Percentiles rank a stretch among this genome's conserved stretches.
phyloP scores from a whole-genome alignment of 805 yeast species.

The Metschnikowia proteae region DNA sequence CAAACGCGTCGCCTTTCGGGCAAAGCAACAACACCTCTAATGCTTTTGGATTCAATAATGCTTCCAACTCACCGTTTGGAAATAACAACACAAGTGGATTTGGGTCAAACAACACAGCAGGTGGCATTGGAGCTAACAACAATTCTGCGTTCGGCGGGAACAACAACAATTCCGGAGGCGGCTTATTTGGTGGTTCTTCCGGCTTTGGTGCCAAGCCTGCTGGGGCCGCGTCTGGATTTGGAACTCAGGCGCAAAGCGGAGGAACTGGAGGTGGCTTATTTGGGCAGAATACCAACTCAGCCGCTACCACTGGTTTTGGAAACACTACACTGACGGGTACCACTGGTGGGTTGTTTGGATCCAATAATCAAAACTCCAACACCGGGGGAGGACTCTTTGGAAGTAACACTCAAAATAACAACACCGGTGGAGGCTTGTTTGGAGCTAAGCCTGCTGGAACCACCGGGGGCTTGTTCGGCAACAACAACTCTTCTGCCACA shows the following conservation, averaged over 20 bases:
- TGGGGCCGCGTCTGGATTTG: constrained; percentile 2
- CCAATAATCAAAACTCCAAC: constrained; percentile 8
- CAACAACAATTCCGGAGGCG: constrained; percentile 8
- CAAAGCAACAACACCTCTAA: constrained; percentile 15
- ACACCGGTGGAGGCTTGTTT: constrained; percentile 29
- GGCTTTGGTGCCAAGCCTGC: constrained; percentile 30
- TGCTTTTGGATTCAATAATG: constrained; percentile 29
- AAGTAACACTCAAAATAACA: constrained; percentile 14
- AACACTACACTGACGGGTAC: constrained; percentile 7
- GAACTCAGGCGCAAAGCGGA: constrained; percentile 15
- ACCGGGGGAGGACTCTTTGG: constrained; percentile 14
- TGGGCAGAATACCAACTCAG: constrained; percentile 12
- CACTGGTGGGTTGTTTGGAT: constrained; percentile 23
- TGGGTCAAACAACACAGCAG: constrained; percentile 11
- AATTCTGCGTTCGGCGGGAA: constrained; percentile 12
- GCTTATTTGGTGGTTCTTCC: constrained; percentile 30
- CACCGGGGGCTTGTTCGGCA: constrained; percentile 16
- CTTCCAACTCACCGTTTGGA: constrained; percentile 16
- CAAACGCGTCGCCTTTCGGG: constrained; percentile 13
- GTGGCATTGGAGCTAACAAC: constrained; percentile 13
- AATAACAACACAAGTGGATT: constrained; percentile 11
- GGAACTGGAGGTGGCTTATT: constrained; percentile 10
- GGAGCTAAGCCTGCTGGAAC: constrained; percentile 21
- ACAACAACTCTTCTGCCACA: constrained; percentile 10
- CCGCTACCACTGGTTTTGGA: constrained; percentile 12